These are phyloP conservation scores for Colletotrichum scovillei DNA, from an alignment of 2,329 filamentous ascomycete species.

Conservation along the genomic window DNA sequence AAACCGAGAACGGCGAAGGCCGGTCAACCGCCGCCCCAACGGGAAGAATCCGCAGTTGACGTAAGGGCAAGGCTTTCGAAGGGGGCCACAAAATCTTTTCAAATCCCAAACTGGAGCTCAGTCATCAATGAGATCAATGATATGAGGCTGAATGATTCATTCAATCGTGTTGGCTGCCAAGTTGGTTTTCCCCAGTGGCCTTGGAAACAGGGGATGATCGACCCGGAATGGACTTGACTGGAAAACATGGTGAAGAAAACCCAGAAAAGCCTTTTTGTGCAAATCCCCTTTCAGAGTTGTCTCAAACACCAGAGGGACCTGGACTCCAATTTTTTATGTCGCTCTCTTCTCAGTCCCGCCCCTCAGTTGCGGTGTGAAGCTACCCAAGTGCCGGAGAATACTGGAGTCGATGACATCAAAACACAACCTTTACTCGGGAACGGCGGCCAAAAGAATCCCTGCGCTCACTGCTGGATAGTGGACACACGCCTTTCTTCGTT, in stretches of 20 bases:
- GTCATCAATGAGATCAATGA: too few species aligned
- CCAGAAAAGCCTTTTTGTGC: neutral
- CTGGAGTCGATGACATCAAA: slow-evolving; percentile 35
- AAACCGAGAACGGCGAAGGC: slow-evolving; percentile 17
- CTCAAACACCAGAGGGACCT: slow-evolving; percentile 1
- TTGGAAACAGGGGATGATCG: too few species aligned
- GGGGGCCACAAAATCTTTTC: neutral
- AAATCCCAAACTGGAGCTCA: too few species aligned
- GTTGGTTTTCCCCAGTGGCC: too few species aligned
- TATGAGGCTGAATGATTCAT: too few species aligned
- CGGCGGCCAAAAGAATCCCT: slow-evolving; percentile 6
- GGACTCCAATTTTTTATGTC: neutral
- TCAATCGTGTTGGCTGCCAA: too few species aligned
- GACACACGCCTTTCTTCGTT: neutral
- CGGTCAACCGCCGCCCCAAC: neutral
- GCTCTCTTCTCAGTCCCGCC: neutral
- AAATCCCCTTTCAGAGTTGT: neutral
- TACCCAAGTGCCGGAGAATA: slow-evolving; percentile 25
- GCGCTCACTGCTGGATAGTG: too few species aligned
- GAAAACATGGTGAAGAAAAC: neutral
- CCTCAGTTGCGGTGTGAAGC: slow-evolving; percentile 20
- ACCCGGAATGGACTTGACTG: too few species aligned
- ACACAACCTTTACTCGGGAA: slow-evolving; percentile 15
- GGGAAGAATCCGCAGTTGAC: slow-evolving; percentile 25
- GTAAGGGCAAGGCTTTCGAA: slow-evolving; percentile 1